These are phyloP conservation scores for Cotoneaster glaucophyllus DNA, from an alignment of 306 rosid genomes.

Conservation along the genomic window DNA sequence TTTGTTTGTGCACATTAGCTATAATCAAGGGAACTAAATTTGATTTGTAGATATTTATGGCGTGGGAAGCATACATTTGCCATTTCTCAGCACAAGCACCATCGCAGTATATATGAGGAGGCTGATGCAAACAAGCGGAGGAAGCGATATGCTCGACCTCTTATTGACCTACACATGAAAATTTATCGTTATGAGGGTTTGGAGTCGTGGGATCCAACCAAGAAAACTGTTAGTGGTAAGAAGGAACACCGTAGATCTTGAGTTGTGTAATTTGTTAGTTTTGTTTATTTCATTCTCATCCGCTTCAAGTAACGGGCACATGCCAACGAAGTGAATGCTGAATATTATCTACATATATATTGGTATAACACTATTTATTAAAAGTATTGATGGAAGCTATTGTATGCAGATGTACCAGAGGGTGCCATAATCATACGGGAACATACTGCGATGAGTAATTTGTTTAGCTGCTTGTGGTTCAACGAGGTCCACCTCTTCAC, in stretches of 20 bases:
- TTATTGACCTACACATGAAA: slow-evolving; percentile 94
- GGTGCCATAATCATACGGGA: slow-evolving; percentile 87
- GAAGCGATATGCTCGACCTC: slow-evolving; percentile 97
- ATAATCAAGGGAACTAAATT: slow-evolving; percentile 1
- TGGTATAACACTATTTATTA: neutral
- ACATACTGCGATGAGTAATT: slow-evolving; percentile 63
- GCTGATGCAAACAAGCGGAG: slow-evolving; percentile 97
- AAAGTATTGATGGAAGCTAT: slow-evolving; percentile 7
- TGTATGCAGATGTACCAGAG: slow-evolving; percentile 90
- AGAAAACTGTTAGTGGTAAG: slow-evolving; percentile 78
- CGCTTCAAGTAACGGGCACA: neutral
- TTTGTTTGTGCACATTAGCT: neutral
- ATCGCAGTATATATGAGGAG: slow-evolving; percentile 80
- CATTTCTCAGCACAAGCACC: slow-evolving; percentile 98
- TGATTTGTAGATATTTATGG: slow-evolving; percentile 73
- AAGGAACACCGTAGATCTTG: slow-evolving; percentile 2
- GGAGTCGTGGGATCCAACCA: slow-evolving; percentile 71
- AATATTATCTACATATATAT: neutral
- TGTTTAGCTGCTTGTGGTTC: slow-evolving; percentile 99
- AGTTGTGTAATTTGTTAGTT: slow-evolving; percentile 10
- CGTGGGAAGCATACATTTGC: slow-evolving; percentile 83
- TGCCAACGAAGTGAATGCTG: neutral
- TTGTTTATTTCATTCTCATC: neutral
- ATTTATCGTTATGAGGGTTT: slow-evolving; percentile 85
- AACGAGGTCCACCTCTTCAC: slow-evolving; percentile 96